Evolutionary conservation across 2,329 filamentous ascomycete species (phyloP).

Genomic region (Penicillium concentricum): DNA sequence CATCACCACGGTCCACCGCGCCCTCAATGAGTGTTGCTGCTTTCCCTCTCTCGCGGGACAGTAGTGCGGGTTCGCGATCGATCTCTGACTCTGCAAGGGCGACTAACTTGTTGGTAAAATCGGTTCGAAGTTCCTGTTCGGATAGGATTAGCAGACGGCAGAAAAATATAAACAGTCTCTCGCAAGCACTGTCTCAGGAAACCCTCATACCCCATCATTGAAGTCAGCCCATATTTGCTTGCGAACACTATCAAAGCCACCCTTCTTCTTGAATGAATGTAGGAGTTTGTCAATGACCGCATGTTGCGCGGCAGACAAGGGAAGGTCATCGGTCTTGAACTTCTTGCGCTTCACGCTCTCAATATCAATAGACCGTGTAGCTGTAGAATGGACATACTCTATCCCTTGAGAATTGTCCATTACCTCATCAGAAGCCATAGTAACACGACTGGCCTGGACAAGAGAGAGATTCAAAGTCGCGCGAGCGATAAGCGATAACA

Average conservation of each 20-base stretch:
- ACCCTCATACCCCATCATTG: constrained; percentile 49
- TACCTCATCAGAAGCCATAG: constrained; percentile 5
- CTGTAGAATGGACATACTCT: constrained; percentile 27
- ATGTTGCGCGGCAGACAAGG: constrained; percentile 58
- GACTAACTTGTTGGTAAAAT: constrained; percentile 54
- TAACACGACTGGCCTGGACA: constrained; percentile 12
- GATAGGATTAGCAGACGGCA: constrained; percentile 10
- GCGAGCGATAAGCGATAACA: constrained; percentile 23
- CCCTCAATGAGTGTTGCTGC: constrained; percentile 64
- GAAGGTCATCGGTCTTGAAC: constrained; percentile 61
- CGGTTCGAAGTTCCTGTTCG: constrained; percentile 51
- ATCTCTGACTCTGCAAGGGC: constrained; percentile 60
- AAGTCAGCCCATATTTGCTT: constrained; percentile 62
- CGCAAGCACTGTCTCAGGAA: neutral
- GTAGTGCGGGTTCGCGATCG: constrained; percentile 59
- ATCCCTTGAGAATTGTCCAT: constrained; percentile 38
- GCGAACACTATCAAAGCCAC: constrained; percentile 62
- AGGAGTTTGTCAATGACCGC: constrained; percentile 60
- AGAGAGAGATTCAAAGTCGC: constrained; percentile 19
- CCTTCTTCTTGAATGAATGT: constrained; percentile 65
- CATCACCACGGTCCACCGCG: constrained; percentile 61
- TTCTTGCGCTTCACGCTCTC: constrained; percentile 45
- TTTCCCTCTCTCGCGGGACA: constrained; percentile 61
- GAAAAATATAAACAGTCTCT: neutral
- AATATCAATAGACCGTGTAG: constrained; percentile 35